phyloP scores from a whole-genome alignment of 768 basidiomycete genomes.

The Xerocomus potaroensis region DNA sequence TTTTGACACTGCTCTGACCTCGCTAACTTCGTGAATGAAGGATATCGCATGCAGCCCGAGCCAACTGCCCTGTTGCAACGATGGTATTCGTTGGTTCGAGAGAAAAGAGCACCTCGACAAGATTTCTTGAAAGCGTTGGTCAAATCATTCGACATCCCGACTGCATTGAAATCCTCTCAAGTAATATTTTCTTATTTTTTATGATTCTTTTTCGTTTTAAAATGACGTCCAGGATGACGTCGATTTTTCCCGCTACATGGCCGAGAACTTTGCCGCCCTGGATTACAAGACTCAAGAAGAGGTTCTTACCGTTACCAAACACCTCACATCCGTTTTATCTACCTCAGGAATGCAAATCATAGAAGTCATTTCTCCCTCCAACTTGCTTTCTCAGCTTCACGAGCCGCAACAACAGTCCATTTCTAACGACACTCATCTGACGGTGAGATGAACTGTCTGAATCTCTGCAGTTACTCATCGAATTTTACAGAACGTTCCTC shows the following conservation, averaged over 20 bases:
- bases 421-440: not conserved
- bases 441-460: constrained; percentile 2
- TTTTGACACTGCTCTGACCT: not conserved
- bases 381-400: constrained; percentile 61
- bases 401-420: constrained; percentile 17
- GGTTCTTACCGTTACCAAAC: constrained; percentile 77
- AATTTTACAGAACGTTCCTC: not conserved
- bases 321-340: constrained; percentile 70
- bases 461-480: not conserved
- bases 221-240: constrained; percentile 60
- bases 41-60: constrained; percentile 58
- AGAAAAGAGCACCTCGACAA: constrained; percentile 81
- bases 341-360: constrained; percentile 80
- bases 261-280: constrained; percentile 87
- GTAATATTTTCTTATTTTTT: constrained; percentile 29
- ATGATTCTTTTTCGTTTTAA: not conserved
- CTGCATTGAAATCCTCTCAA: constrained; percentile 53
- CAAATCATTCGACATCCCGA: constrained; percentile 76
- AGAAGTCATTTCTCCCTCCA: constrained; percentile 66
- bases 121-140: constrained; percentile 84
- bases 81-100: constrained; percentile 90
- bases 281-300: constrained; percentile 98
- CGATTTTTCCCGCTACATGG: constrained; percentile 86
- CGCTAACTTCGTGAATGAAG: constrained; percentile 32
- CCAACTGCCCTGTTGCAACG: constrained; percentile 76